Evolutionary conservation across 805 yeast species (phyloP).

Genomic region (Candida michaelii): DNA sequence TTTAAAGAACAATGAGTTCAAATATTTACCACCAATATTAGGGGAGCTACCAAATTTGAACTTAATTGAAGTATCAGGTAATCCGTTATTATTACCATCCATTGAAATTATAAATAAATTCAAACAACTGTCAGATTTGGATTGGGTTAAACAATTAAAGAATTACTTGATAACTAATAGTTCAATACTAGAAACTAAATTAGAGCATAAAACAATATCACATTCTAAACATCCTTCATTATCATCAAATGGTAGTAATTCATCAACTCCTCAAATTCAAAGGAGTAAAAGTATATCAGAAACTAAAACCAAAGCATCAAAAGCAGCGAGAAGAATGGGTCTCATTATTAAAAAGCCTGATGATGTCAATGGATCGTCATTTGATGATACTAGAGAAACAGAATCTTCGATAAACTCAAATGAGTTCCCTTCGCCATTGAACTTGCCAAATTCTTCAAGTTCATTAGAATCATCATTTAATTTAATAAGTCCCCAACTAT

Average conservation of each 20-base stretch:
- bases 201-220: slow-evolving; percentile 16
- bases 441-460: slow-evolving; percentile 19
- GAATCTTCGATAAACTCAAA: slow-evolving; percentile 7
- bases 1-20: slow-evolving; percentile 56
- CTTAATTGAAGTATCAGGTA: slow-evolving; percentile 60
- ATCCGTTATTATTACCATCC: slow-evolving; percentile 57
- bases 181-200: slow-evolving; percentile 27
- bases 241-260: slow-evolving; percentile 8
- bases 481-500: slow-evolving; percentile 15
- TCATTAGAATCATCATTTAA: slow-evolving; percentile 17
- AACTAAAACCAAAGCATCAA: slow-evolving; percentile 50
- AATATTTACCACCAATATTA: slow-evolving; percentile 53
- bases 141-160: slow-evolving; percentile 46
- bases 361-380: slow-evolving; percentile 14
- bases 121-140: slow-evolving; percentile 37
- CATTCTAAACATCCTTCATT: slow-evolving; percentile 11
- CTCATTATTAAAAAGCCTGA: slow-evolving; percentile 53
- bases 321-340: slow-evolving; percentile 77
- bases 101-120: slow-evolving; percentile 29
- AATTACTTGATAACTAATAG: slow-evolving; percentile 38
- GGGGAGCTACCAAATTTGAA: slow-evolving; percentile 52
- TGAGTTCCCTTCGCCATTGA: slow-evolving; percentile 15
- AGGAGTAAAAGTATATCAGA: slow-evolving; percentile 34
- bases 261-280: slow-evolving; percentile 19
- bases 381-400: slow-evolving; percentile 7